Percentiles rank a stretch among this genome's conserved stretches.
Evolutionary conservation across 2,329 filamentous ascomycete species (phyloP).

Genomic region (Gnomoniopsis sp.): DNA sequence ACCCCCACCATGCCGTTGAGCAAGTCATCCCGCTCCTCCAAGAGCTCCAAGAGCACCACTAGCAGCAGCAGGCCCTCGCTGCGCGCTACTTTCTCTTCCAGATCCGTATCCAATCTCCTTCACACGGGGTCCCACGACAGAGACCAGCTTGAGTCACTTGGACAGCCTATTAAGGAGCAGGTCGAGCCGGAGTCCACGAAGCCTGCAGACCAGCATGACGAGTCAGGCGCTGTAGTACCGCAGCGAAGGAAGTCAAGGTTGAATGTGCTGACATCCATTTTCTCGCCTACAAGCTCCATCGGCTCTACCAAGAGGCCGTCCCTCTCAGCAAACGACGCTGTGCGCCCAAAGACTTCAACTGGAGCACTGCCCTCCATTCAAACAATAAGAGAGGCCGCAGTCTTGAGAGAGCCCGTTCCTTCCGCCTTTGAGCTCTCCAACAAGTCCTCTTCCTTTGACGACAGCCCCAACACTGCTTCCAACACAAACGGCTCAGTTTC

Average conservation of each 20-base stretch:
- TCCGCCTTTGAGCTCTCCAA: conserved; percentile 10
- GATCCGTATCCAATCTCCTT: conserved; percentile 13
- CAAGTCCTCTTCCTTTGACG: conserved; percentile 6
- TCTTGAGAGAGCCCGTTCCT: conserved; percentile 2
- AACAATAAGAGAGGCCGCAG: conserved; percentile 3
- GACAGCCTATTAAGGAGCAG: conserved; percentile 7
- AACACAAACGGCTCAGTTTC: conserved; percentile 15
- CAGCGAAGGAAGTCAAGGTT: conserved; percentile 15
- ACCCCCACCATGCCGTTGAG: conserved; percentile 18
- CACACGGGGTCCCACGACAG: conserved; percentile 7
- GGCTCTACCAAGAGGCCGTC: conserved; percentile 1
- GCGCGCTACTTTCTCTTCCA: conserved; percentile 13
- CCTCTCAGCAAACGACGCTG: background rate
- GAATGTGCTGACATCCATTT: conserved; percentile 18
- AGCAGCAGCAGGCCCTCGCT: conserved; percentile 14
- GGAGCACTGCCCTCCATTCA: conserved; percentile 5
- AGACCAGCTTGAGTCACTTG: conserved; percentile 1
- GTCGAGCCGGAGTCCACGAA: background rate
- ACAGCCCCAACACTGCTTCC: conserved; percentile 13
- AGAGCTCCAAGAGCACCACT: conserved; percentile 13
- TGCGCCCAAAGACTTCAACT: conserved; percentile 15
- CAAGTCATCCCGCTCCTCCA: conserved; percentile 19
- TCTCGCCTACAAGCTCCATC: conserved; percentile 13
- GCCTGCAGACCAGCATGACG: conserved; percentile 1
- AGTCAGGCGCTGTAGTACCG: conserved; percentile 3